phyloP scores from a whole-genome alignment of 192 early-diverging fungal genomes.

The Powellomyces hirtus region DNA sequence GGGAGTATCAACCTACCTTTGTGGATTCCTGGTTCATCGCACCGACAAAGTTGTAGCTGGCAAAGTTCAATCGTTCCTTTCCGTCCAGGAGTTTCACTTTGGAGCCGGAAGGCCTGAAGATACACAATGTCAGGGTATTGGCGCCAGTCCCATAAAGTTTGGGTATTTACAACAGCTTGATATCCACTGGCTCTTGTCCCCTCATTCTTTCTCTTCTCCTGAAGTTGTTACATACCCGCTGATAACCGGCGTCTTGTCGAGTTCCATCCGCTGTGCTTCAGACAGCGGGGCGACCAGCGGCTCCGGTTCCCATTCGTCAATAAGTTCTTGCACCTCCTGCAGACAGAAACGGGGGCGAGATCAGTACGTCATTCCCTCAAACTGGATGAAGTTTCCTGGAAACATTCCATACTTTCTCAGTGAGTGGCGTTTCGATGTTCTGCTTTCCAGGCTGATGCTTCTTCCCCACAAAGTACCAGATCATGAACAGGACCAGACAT shows the following conservation, averaged over 20 bases:
- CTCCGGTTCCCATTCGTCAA: slow-evolving; percentile 95
- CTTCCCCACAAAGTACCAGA: slow-evolving; percentile 84
- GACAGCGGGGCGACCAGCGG: slow-evolving; percentile 79
- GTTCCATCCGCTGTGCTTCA: slow-evolving; percentile 57
- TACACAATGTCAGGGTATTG: too few relatives aligned
- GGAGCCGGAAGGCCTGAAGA: slow-evolving; percentile 43
- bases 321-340: slow-evolving; percentile 92
- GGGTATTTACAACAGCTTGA: not conserved
- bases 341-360: not conserved
- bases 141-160: not conserved
- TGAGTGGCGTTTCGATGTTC: slow-evolving; percentile 63
- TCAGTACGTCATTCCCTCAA: too few relatives aligned
- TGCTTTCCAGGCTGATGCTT: slow-evolving; percentile 74
- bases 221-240: slow-evolving; percentile 45
- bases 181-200: not conserved
- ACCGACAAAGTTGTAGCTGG: slow-evolving; percentile 86
- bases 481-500: slow-evolving; percentile 78
- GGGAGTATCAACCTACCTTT: too few relatives aligned
- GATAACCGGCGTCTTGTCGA: slow-evolving; percentile 77
- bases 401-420: slow-evolving; percentile 66
- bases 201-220: not conserved
- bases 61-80: slow-evolving; percentile 74
- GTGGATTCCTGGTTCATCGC: slow-evolving; percentile 70
- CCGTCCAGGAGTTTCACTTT: slow-evolving; percentile 66
- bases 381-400: too few relatives aligned